phyloP scores from a whole-genome alignment of 805 yeast species.

The Candida coquimbonensis region DNA sequence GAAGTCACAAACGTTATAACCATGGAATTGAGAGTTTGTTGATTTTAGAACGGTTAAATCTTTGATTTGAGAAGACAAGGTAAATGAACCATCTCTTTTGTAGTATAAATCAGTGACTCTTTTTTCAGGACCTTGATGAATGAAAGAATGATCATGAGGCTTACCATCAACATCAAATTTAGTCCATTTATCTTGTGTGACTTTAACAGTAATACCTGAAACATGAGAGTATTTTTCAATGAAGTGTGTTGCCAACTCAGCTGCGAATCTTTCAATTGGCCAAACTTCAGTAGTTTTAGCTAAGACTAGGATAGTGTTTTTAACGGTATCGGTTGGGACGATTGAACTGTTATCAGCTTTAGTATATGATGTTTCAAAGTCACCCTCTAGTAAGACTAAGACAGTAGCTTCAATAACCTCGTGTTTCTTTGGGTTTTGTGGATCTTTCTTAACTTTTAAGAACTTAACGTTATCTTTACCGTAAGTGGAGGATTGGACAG shows the following conservation, averaged over 20 bases:
- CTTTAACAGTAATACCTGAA: constrained; percentile 57
- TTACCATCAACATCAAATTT: constrained; percentile 70
- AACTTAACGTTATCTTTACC: constrained; percentile 93
- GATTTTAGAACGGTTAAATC: constrained; percentile 82
- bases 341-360: constrained; percentile 82
- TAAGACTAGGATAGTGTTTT: constrained; percentile 77
- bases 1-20: constrained; percentile 78
- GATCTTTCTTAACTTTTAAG: constrained; percentile 78
- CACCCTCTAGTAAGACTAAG: constrained; percentile 66
- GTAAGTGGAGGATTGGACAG: constrained; percentile 51
- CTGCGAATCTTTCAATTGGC: constrained; percentile 89
- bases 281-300: constrained; percentile 80
- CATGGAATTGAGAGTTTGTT: constrained; percentile 90
- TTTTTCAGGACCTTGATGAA: constrained; percentile 78
- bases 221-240: constrained; percentile 71
- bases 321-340: constrained; percentile 92
- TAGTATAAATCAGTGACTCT: constrained; percentile 52
- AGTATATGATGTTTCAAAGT: constrained; percentile 75
- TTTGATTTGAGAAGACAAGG: constrained; percentile 61
- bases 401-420: constrained; percentile 84
- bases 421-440: constrained; percentile 64
- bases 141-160: constrained; percentile 76
- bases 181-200: constrained; percentile 74
- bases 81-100: constrained; percentile 44
- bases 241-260: constrained; percentile 77